Base-by-base conservation (phyloP, 1,139 yeast genomes). In the Geotrichum macrosporum region DNA sequence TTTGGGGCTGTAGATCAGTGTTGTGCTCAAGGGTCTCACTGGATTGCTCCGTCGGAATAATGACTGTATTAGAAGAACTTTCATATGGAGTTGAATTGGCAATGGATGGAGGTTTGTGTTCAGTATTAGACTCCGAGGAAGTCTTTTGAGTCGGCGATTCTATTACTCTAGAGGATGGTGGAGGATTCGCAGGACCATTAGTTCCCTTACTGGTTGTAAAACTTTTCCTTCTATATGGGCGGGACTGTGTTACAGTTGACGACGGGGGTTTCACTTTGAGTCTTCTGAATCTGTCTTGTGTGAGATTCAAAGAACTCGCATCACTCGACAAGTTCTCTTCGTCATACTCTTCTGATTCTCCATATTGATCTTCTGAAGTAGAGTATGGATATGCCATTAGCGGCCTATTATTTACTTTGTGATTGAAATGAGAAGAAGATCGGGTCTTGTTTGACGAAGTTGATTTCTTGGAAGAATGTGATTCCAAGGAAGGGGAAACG, bases 261-360 rank as follows among this genome's bases (percentile, higher is more conserved):
- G n/a, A n/a, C n/a, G n/a, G n/a, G n/a, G n/a, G 35, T n/a, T 35
- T 8, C 16, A 31, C 4, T 13, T n/a, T n/a, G n/a, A n/a, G 12
- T n/a, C 46, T 29, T 13, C 36, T 19, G 16, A 24, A 16, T 12
- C 41, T 15, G 24, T 26, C 18, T 19, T 22, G 29, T 9, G 19
- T 10, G 33, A 16, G 19, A 4, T 13, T 16, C 10, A 33, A 12
- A 8, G 50, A 46, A 36, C 44, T 37, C 9, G 46, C 19, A 24
- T 46, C 50, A 15, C 42, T 40, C 13, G 43, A 46, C 13, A 32
- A 31, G n/a, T 30, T 26, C 18, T 41, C 48, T 19, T 45, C 48
- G 12, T 41, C 45, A 18, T 29, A 34, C 22, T 36, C 42, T 16
- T 41, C 45, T 6, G 45, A 33, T 18, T 46, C 42, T 33, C 34